Conservation (phyloP, 148 eudicot species). For the Fagopyrum tataricum region DNA sequence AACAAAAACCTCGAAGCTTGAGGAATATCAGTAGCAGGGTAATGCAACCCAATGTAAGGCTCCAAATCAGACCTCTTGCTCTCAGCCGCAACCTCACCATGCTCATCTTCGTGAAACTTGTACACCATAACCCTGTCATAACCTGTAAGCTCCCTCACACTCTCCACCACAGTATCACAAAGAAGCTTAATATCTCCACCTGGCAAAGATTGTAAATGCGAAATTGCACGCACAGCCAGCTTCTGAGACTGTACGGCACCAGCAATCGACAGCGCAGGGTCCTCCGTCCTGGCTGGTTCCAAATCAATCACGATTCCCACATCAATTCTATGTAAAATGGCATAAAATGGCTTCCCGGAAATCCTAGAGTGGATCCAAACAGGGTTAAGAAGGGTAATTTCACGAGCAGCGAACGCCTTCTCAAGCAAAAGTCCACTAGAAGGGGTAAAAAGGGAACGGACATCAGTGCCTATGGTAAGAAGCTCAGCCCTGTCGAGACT, state of each 20-base stretch:
- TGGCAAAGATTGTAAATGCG: conserved; percentile 76
- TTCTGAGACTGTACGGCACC: conserved; percentile 98
- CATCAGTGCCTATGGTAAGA: conserved; percentile 59
- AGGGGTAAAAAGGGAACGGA: conserved; percentile 51
- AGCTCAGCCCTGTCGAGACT: conserved; percentile 32
- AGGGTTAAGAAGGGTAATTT: conserved; percentile 69
- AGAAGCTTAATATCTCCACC: conserved; percentile 77
- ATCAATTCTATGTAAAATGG: conserved; percentile 87
- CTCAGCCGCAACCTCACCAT: conserved; percentile 94
- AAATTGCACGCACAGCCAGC: conserved; percentile 78
- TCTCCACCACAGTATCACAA: conserved; percentile 81
- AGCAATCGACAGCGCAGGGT: conserved; percentile 76
- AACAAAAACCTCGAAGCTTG: conserved; percentile 94
- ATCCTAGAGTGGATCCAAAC: conserved; percentile 71
- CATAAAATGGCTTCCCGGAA: conserved; percentile 81
- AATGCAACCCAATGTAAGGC: conserved; percentile 86
- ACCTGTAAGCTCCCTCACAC: conserved; percentile 83
- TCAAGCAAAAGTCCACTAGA: conserved; percentile 44
- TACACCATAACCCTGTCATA: conserved; percentile 97
- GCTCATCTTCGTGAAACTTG: conserved; percentile 96
- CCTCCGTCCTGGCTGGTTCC: conserved; percentile 83
- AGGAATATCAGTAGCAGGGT: conserved; percentile 96
- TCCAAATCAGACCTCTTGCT: conserved; percentile 63
- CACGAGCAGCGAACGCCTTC: conserved; percentile 64
- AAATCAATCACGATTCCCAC: conserved; percentile 89